phyloP scores from a whole-genome alignment of 1,284 basidiomycete genomes.

The Irpex sp. region DNA sequence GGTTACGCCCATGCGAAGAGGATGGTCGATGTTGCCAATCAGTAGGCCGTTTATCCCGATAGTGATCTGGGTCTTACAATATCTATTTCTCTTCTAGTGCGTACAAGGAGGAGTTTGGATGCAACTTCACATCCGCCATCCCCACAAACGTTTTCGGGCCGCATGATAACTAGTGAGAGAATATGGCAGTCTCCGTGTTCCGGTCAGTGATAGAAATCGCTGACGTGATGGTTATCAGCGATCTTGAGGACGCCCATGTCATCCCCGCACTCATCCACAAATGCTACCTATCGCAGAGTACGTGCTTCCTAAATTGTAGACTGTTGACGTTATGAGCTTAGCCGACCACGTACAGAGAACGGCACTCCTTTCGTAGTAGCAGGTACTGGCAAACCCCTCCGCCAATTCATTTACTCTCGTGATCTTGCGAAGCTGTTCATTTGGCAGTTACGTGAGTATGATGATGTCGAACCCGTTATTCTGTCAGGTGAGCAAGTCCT shows the following conservation, averaged over 20 bases:
- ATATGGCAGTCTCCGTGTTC: not conserved
- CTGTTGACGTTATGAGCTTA: constrained; percentile 1
- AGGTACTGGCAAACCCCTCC: constrained; percentile 83
- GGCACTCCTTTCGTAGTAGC: constrained; percentile 78
- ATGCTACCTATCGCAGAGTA: constrained; percentile 84
- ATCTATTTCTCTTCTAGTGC: constrained; percentile 46
- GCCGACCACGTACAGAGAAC: constrained; percentile 53
- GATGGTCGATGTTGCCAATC: constrained; percentile 91
- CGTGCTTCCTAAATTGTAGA: constrained; percentile 16
- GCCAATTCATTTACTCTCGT: constrained; percentile 92
- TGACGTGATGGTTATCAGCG: constrained; percentile 38
- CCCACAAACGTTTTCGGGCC: constrained; percentile 91
- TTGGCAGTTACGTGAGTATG: constrained; percentile 86
- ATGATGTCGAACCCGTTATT: constrained; percentile 86
- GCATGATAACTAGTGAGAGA: constrained; percentile 70
- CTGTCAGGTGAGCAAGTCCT: constrained; percentile 58
- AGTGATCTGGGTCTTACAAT: not conserved
- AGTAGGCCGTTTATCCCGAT: constrained; percentile 39
- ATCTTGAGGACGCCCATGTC: constrained; percentile 86
- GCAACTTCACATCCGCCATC: constrained; percentile 89
- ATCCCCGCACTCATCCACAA: constrained; percentile 89
- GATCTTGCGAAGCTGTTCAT: constrained; percentile 92
- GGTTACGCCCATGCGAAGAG: constrained; percentile 92
- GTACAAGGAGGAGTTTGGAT: constrained; percentile 88
- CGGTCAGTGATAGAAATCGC: not conserved